These are phyloP conservation scores for Panaeolus cyanescens DNA, from an alignment of 768 basidiomycete genomes.

Conservation along the genomic window DNA sequence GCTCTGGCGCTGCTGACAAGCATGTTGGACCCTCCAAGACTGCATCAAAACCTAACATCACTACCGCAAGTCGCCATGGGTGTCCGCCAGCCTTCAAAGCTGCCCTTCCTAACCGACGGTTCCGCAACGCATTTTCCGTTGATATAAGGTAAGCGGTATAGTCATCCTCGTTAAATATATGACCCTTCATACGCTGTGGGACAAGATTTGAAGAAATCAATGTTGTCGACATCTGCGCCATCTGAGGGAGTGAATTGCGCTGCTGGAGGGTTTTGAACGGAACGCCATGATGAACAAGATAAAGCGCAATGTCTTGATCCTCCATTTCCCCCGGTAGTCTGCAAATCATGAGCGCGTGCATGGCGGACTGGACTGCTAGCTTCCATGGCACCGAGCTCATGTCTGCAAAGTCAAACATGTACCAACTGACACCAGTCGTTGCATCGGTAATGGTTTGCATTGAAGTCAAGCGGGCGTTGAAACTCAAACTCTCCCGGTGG, in stretches of 20 bases:
- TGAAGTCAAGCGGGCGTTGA: background rate
- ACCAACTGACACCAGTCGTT: background rate
- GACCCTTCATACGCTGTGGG: background rate
- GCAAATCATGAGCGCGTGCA: background rate
- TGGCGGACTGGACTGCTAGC: background rate
- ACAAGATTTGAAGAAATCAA: background rate
- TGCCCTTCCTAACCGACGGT: conserved; percentile 8
- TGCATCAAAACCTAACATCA: conserved; percentile 6
- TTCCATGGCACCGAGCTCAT: background rate
- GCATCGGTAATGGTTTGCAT: background rate
- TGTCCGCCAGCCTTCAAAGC: conserved; percentile 16
- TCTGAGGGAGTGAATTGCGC: background rate
- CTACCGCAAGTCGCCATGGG: conserved; percentile 11
- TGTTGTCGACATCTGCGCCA: background rate
- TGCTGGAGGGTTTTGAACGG: conserved; percentile 4
- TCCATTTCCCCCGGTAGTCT: background rate
- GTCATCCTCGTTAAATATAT: conserved; percentile 5
- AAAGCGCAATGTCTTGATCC: conserved; percentile 3
- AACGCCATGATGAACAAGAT: conserved; percentile 4
- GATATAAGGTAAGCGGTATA: conserved; percentile 8
- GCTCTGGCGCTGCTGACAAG: background rate
- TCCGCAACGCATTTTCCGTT: background rate
- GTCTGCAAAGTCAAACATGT: conserved; percentile 2
- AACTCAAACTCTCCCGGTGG: background rate
- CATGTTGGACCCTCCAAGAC: conserved; percentile 14